A percentile compares a stretch with the other conserved stretches of the same genome.
Conservation (phyloP, 345 rosid genomes). For the Hypericum perforatum region DNA sequence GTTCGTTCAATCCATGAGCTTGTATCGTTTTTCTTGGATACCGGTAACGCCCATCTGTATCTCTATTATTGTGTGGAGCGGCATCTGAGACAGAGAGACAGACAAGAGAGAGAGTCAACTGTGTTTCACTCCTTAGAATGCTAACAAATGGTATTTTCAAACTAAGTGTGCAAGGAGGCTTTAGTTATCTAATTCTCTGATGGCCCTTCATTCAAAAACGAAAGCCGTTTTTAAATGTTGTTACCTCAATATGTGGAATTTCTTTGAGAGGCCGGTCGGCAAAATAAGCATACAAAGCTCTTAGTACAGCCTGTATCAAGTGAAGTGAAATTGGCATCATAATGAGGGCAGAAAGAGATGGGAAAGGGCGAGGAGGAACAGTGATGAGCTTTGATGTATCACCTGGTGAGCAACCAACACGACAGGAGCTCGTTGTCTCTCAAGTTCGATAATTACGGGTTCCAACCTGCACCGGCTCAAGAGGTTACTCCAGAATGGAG, state of each 20-base stretch:
- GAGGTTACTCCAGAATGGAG: conserved; percentile 4
- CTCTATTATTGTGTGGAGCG: conserved; percentile 96
- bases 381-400: conserved; percentile 5
- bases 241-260: conserved; percentile 96
- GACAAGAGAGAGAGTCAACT: not conserved
- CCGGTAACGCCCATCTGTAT: conserved; percentile 99
- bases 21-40: conserved; percentile 95
- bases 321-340: not conserved
- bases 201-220: too few species aligned
- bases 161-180: too few species aligned
- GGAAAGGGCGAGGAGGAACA: not conserved
- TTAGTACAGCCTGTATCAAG: conserved; percentile 72
- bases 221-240: too few species aligned
- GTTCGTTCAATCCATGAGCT: conserved; percentile 75
- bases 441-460: conserved; percentile 97
- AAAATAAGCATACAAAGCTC: conserved; percentile 98
- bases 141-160: too few species aligned
- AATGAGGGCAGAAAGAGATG: not conserved
- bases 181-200: too few species aligned
- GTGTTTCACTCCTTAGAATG: too few species aligned
- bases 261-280: conserved; percentile 96
- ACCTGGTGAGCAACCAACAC: conserved; percentile 99
- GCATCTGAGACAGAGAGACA: conserved; percentile 45
- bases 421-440: conserved; percentile 95
- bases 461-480: conserved; percentile 59